Evolutionary conservation across 495 filamentous ascomycete species (phyloP).

Genomic region (Aspergillus egyptiacus): DNA sequence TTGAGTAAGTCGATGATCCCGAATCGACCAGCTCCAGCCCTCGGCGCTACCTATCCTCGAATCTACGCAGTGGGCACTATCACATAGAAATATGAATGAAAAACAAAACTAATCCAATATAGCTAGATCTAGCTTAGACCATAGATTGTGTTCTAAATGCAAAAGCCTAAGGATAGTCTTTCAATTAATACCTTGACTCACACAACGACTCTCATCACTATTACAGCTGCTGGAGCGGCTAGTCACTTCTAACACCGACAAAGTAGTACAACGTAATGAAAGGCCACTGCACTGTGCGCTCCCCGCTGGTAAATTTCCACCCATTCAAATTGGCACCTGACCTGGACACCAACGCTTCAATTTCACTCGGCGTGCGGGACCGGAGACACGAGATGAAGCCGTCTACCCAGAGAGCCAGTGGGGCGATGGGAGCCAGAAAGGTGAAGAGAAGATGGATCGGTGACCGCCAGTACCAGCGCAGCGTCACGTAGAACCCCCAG

Average conservation of each 20-base stretch:
- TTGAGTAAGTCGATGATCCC: too few relatives aligned
- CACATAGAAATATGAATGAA: too few relatives aligned
- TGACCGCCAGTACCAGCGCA: constrained; percentile 56
- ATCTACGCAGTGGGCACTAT: too few relatives aligned
- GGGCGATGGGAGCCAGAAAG: constrained; percentile 57
- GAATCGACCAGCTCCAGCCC: too few relatives aligned
- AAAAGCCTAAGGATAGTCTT: too few relatives aligned
- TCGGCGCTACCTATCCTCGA: too few relatives aligned
- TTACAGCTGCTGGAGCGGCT: too few relatives aligned
- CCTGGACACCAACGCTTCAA: constrained; percentile 49
- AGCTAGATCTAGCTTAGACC: too few relatives aligned
- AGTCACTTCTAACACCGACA: background rate
- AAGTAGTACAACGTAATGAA: constrained; percentile 23
- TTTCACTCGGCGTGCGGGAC: constrained; percentile 59
- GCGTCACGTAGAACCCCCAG: constrained; percentile 48
- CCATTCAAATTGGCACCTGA: constrained; percentile 39
- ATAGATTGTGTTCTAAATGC: too few relatives aligned
- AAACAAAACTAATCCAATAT: too few relatives aligned
- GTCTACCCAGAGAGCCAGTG: constrained; percentile 60
- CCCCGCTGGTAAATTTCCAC: constrained; percentile 53
- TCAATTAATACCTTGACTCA: too few relatives aligned
- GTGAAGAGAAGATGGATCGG: constrained; percentile 56
- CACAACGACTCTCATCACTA: too few relatives aligned
- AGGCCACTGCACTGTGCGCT: constrained; percentile 27
- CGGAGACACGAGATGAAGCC: constrained; percentile 59